Evolutionary conservation across 1,139 yeast genomes (phyloP).

Genomic region (Nakaseomyces bracarensis): DNA sequence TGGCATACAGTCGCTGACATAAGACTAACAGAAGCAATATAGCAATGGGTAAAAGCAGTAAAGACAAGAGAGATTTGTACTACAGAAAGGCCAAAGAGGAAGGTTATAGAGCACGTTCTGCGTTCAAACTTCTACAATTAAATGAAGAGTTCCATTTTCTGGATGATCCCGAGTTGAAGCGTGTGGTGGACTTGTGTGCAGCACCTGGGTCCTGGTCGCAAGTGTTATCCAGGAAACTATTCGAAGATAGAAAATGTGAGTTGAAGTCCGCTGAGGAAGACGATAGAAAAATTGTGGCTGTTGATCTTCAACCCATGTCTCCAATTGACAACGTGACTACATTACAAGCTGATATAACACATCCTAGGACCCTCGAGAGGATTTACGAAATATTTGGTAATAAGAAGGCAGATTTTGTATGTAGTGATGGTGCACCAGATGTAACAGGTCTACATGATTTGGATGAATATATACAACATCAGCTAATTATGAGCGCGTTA

Average conservation of each 20-base stretch:
- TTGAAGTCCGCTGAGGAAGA: conserved; percentile 30
- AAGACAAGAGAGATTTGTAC: conserved; percentile 89
- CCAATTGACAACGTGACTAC: conserved; percentile 85
- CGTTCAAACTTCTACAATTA: conserved; percentile 81
- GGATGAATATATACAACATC: conserved; percentile 95
- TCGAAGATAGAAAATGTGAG: conserved; percentile 29
- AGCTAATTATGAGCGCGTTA: conserved; percentile 78
- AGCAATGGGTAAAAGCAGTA: conserved; percentile 86
- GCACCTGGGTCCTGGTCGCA: conserved; percentile 99
- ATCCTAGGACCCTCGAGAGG: conserved; percentile 72
- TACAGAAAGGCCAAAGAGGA: conserved; percentile 90
- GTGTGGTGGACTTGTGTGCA: conserved; percentile 96
- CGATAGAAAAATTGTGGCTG: conserved; percentile 66
- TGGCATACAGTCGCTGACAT: background rate
- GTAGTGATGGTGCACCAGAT: conserved; percentile 98
- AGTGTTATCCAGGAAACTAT: conserved; percentile 69
- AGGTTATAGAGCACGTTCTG: conserved; percentile 96
- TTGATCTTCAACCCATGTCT: conserved; percentile 94
- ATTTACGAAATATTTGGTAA: conserved; percentile 81
- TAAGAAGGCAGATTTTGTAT: conserved; percentile 87
- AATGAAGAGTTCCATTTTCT: conserved; percentile 76
- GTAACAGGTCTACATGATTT: conserved; percentile 95
- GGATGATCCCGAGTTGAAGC: conserved; percentile 51
- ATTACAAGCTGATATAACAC: conserved; percentile 93
- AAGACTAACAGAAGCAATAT: background rate